Conservation (phyloP, 306 rosid genomes). For the Prunus mume region DNA sequence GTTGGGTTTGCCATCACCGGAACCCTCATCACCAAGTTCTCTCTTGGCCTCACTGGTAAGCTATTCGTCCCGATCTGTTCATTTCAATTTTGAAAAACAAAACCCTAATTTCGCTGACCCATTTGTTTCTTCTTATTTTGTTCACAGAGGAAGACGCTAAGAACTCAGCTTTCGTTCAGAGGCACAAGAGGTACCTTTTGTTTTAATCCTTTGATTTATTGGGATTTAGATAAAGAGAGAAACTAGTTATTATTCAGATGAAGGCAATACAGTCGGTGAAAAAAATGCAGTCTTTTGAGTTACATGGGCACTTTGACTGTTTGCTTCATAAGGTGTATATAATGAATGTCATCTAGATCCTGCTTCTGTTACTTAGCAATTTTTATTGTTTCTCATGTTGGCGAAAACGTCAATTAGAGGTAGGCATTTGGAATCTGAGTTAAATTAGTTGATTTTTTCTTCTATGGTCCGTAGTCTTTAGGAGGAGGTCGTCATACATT, state of each 20-base stretch:
- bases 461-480: background rate
- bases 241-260: background rate
- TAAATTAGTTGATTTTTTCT: background rate
- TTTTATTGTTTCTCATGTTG: background rate
- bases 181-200: slow-evolving; percentile 55
- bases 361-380: background rate
- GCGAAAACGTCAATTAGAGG: background rate
- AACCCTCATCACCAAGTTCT: slow-evolving; percentile 56
- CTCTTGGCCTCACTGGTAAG: slow-evolving; percentile 67
- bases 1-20: slow-evolving; percentile 86
- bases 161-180: slow-evolving; percentile 66
- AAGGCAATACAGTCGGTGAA: background rate
- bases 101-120: slow-evolving; percentile 12
- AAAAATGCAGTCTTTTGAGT: background rate
- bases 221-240: background rate
- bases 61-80: background rate
- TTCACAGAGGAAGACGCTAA: slow-evolving; percentile 82
- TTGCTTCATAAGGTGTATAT: background rate
- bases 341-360: background rate
- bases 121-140: background rate
- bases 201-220: background rate
- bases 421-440: background rate
- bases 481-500: background rate
- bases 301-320: background rate
- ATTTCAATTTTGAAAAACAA: background rate